These are phyloP conservation scores for Rhizophagus sp. DNA, from an alignment of 192 early-diverging fungal species.

Conservation along the genomic window DNA sequence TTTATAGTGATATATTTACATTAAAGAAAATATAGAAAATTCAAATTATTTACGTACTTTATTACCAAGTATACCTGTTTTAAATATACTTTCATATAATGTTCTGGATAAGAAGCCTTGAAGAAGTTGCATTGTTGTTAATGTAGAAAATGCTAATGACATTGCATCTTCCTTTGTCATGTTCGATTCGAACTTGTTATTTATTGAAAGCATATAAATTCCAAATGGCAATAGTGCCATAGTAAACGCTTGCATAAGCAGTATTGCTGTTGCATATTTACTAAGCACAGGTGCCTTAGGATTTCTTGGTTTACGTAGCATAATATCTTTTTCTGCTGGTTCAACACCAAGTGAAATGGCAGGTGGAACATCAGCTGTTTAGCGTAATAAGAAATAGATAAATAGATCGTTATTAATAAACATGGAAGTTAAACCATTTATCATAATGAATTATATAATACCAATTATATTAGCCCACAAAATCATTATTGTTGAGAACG, in stretches of 20 bases:
- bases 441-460: slow-evolving; percentile 11
- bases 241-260: slow-evolving; percentile 73
- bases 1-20: neutral
- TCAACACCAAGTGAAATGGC: slow-evolving; percentile 94
- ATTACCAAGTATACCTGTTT: slow-evolving; percentile 73
- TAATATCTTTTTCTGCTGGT: slow-evolving; percentile 80
- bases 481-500: slow-evolving; percentile 93
- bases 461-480: slow-evolving; percentile 96
- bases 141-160: slow-evolving; percentile 72
- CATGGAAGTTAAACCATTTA: neutral
- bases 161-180: slow-evolving; percentile 42
- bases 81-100: slow-evolving; percentile 72
- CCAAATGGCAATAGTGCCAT: slow-evolving; percentile 67
- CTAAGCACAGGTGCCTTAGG: slow-evolving; percentile 77
- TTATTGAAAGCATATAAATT: slow-evolving; percentile 57
- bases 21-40: no score
- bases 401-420: no score
- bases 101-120: slow-evolving; percentile 86
- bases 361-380: slow-evolving; percentile 88
- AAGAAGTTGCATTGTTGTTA: slow-evolving; percentile 86
- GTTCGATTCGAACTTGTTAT: neutral
- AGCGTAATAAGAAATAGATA: neutral
- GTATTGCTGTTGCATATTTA: slow-evolving; percentile 55
- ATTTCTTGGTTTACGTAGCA: slow-evolving; percentile 80
- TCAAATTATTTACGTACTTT: neutral